Conservation (phyloP, 441 rosid species). For the Euphorbia celastroides region DNA sequence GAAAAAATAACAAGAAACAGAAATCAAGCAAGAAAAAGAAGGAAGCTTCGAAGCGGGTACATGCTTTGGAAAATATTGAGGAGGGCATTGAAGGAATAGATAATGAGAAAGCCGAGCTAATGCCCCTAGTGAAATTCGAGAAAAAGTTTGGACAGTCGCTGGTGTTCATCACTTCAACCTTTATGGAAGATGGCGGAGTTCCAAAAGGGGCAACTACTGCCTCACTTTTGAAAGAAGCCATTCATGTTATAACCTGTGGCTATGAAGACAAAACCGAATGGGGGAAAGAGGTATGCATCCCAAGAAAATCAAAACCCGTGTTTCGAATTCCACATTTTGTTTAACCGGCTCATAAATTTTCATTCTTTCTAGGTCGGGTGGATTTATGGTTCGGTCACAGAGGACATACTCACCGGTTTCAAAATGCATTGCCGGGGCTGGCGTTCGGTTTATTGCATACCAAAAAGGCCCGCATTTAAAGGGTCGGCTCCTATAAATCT, state of each 20-base stretch:
- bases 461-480: constrained; percentile 81
- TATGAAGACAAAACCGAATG: constrained; percentile 98
- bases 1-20: constrained; percentile 44
- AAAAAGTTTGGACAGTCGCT: constrained; percentile 95
- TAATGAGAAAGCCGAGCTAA: no score
- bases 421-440: constrained; percentile 99
- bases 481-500: constrained; percentile 99
- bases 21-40: constrained; percentile 32
- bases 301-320: no score
- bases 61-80: constrained; percentile 76
- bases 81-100: constrained; percentile 84
- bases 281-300: constrained; percentile 99
- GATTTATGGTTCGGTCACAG: constrained; percentile 98
- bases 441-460: constrained; percentile 96
- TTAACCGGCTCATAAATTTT: no score
- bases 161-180: constrained; percentile 75
- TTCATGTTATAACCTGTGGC: constrained; percentile 96
- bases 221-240: constrained; percentile 88
- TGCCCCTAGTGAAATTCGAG: constrained; percentile 78
- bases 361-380: constrained; percentile 99
- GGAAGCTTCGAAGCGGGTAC: constrained; percentile 67
- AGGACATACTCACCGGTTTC: constrained; percentile 96
- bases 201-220: constrained; percentile 75
- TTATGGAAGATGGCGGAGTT: constrained; percentile 82
- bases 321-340: no score